Evolutionary conservation across 202 grass and related monocot species (phyloP), one percentile per base, ranked within the genome.

Genomic region (Panicum hallii): DNA sequence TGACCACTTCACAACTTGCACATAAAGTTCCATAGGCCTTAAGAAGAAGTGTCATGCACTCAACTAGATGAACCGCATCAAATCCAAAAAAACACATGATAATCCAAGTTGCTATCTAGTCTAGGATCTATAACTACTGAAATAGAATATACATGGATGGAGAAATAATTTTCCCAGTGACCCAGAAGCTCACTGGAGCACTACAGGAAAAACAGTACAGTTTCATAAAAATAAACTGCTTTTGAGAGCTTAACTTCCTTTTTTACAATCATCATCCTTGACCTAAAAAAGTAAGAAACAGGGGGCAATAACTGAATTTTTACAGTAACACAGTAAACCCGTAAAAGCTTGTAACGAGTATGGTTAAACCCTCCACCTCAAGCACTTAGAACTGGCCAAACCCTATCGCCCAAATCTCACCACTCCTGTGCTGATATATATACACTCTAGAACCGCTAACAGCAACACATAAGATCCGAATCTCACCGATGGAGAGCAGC

Each of bases 401-500:
- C 48, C 19, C 15, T 38, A 75, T 20, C 20, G 34, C 47, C 20
- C 38, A 23, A 55, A 81, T 81, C 41, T 16, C 48, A 60, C n/a
- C n/a, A n/a, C n/a, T n/a, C n/a, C n/a, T n/a, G n/a, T n/a, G n/a
- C n/a, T n/a, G n/a, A n/a, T 26, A 26, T 26, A 26, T 26, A 26
- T 26, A 26, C 26, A 26, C 26, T 44, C 13, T 2, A 77, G 22
- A 43, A 78, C 16, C 9, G 19, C 40, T 49, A 40, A 28, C 6
- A 28, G 19, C 17, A 42, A 11, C 0, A 13, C 54, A 42, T 41
- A 76, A 67, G 86, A 82, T 64, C 57, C 53, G 67, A 90, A 83
- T 49, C 82, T 74, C 77, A 99, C 96, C 96, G 63, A 99, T 99
- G 4, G 96, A 99, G 26, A 99, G 90, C 79, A 95, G 90, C 84